Percentiles rank a stretch among this genome's conserved stretches.
phyloP scores from a whole-genome alignment of 1,284 basidiomycete species.

The Tilletia indica region DNA sequence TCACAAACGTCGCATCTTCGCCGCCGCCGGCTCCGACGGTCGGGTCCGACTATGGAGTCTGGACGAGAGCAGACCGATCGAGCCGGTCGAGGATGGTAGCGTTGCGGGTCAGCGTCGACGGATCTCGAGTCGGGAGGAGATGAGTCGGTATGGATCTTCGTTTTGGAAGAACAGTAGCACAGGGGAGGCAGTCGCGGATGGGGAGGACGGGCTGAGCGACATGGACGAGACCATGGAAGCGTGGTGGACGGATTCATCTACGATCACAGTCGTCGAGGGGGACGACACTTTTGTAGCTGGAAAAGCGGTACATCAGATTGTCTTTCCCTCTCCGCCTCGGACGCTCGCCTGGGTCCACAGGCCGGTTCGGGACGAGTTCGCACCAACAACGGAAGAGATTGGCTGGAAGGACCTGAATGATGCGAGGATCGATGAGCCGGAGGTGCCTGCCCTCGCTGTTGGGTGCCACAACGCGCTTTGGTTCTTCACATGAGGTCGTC shows the following conservation, averaged over 20 bases:
- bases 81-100: neutral
- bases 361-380: neutral
- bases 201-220: neutral
- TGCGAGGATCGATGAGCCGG: slow-evolving; percentile 5
- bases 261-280: slow-evolving; percentile 1
- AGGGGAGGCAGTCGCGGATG: neutral
- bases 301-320: slow-evolving; percentile 2
- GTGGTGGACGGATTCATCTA: neutral
- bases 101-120: neutral
- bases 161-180: neutral
- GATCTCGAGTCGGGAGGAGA: neutral
- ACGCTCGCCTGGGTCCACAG: neutral
- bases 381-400: neutral
- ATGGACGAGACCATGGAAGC: neutral
- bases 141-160: neutral
- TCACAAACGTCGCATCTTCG: slow-evolving; percentile 13
- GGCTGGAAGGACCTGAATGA: neutral
- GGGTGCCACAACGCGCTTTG: neutral
- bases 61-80: neutral
- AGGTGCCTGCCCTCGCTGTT: slow-evolving; percentile 4
- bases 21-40: neutral
- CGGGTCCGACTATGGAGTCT: neutral
- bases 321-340: slow-evolving; percentile 2
- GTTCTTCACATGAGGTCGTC: neutral
- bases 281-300: neutral